These are phyloP conservation scores for Pholiota conissans DNA, from an alignment of 768 basidiomycete genomes.

Conservation along the genomic window DNA sequence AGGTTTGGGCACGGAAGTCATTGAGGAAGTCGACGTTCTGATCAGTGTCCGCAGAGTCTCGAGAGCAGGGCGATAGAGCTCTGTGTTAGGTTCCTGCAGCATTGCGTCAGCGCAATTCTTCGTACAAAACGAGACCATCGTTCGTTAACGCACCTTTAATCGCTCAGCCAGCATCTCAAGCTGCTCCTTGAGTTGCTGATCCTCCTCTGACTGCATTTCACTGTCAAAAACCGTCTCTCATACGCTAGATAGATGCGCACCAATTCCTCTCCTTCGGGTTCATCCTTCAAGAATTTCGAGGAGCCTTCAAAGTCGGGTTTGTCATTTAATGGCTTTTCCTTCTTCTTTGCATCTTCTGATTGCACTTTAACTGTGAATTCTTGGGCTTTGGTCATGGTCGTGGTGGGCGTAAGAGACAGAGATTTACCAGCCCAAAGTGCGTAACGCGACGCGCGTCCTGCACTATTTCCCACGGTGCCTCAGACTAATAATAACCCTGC, in stretches of 20 bases:
- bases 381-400: slow-evolving; percentile 57
- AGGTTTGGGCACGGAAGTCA: slow-evolving; percentile 99
- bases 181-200: slow-evolving; percentile 88
- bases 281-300: slow-evolving; percentile 56
- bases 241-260: slow-evolving; percentile 46
- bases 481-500: neutral
- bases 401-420: slow-evolving; percentile 9
- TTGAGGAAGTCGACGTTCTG: slow-evolving; percentile 94
- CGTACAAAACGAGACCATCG: neutral
- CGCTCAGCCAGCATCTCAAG: slow-evolving; percentile 97
- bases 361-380: slow-evolving; percentile 62
- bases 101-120: slow-evolving; percentile 16
- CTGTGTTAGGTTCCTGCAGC: slow-evolving; percentile 80
- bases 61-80: slow-evolving; percentile 84
- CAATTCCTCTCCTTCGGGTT: slow-evolving; percentile 70
- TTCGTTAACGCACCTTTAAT: slow-evolving; percentile 76
- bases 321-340: slow-evolving; percentile 48
- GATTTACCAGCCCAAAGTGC: slow-evolving; percentile 10
- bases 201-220: slow-evolving; percentile 82
- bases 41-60: slow-evolving; percentile 94
- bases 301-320: slow-evolving; percentile 40
- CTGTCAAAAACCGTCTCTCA: neutral
- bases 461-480: slow-evolving; percentile 31
- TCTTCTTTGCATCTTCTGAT: slow-evolving; percentile 77
- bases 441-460: slow-evolving; percentile 58